Conservation (phyloP, 225 moss, liverwort and hornwort species). For the Rhytidiadelphus loreus region DNA sequence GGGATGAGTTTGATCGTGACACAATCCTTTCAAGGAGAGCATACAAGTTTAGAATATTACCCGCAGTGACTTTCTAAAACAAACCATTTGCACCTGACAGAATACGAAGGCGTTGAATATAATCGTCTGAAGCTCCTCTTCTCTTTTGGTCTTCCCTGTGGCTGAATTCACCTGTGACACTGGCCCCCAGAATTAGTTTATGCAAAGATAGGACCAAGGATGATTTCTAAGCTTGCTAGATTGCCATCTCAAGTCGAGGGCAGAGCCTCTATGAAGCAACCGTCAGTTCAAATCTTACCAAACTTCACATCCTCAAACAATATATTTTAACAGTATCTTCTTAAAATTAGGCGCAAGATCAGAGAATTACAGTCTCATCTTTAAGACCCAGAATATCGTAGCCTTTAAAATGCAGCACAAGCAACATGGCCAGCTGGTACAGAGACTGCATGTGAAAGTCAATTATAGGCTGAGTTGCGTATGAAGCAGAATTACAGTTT, state of each 20-base stretch:
- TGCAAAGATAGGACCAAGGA: neutral
- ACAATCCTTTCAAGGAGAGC: neutral
- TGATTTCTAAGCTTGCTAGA: neutral
- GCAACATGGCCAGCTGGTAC: constrained; percentile 63
- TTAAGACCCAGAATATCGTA: constrained; percentile 46
- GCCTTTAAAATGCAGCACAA: constrained; percentile 78
- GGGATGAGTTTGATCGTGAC: neutral
- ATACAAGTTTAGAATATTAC: neutral
- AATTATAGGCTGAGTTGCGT: neutral
- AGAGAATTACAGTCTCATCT: constrained; percentile 37
- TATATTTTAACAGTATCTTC: neutral
- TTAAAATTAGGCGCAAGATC: neutral
- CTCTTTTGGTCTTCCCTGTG: constrained; percentile 18
- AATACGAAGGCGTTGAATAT: constrained; percentile 91
- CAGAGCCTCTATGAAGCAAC: neutral
- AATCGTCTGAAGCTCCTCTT: constrained; percentile 40
- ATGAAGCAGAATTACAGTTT: neutral
- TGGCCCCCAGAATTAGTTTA: constrained; percentile 3
- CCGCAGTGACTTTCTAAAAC: neutral
- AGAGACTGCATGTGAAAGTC: constrained; percentile 25
- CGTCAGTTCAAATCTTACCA: neutral
- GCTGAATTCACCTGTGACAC: constrained; percentile 22
- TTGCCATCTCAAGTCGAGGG: neutral
- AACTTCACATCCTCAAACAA: neutral
- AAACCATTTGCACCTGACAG: constrained; percentile 53